These are phyloP conservation scores for Trichoderma lentiforme DNA, from an alignment of 2,329 filamentous ascomycete genomes.

Conservation along the genomic window DNA sequence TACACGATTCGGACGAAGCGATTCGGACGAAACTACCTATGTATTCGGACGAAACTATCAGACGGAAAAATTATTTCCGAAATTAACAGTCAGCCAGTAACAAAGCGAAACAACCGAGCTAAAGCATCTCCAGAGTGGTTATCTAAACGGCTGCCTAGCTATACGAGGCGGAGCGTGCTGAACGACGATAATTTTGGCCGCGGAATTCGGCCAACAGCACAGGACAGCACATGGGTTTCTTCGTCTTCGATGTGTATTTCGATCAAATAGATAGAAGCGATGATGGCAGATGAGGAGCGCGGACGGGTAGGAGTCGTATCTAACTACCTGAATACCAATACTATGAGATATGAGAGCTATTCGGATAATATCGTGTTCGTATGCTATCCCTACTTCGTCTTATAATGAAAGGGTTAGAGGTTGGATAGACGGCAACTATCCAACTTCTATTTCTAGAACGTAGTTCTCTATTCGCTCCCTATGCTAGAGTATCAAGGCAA, in stretches of 20 bases:
- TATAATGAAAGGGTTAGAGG: background rate
- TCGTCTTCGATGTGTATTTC: background rate
- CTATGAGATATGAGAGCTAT: background rate
- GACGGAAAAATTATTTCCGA: background rate
- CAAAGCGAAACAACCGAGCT: background rate
- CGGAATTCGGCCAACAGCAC: background rate
- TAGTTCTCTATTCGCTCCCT: background rate
- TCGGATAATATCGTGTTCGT: background rate
- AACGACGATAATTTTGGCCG: background rate
- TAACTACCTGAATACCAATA: background rate
- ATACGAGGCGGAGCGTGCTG: background rate
- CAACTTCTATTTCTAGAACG: background rate
- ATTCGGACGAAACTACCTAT: background rate
- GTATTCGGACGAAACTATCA: background rate
- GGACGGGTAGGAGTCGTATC: background rate
- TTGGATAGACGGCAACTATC: background rate
- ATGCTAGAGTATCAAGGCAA: background rate
- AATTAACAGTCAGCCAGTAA: background rate
- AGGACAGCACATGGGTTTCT: background rate
- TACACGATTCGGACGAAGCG: background rate
- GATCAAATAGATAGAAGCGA: background rate
- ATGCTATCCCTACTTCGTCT: background rate
- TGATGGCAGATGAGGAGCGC: background rate
- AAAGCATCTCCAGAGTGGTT: background rate
- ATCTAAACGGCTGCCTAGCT: background rate